Percentiles rank a stretch among this genome's conserved stretches.
These are phyloP conservation scores for Fusarium newnesense DNA, from an alignment of 2,329 filamentous ascomycete species.

Conservation along the genomic window DNA sequence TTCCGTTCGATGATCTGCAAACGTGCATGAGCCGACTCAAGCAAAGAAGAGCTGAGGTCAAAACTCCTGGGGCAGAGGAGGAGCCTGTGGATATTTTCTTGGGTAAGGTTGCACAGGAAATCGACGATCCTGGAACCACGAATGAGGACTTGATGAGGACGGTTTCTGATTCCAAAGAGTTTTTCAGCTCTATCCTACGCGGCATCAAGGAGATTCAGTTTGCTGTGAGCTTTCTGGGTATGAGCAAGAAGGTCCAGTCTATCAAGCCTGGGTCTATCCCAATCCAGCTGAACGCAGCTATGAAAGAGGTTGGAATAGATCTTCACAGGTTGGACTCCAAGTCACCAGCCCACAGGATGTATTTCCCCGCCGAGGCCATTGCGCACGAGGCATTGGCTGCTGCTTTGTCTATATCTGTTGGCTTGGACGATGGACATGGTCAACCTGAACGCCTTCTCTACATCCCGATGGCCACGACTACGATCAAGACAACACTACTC, in stretches of 20 bases:
- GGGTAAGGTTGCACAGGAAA: conserved; percentile 78
- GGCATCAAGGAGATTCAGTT: conserved; percentile 98
- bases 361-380: conserved; percentile 91
- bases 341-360: conserved; percentile 97
- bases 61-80: conserved; percentile 52
- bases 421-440: conserved; percentile 88
- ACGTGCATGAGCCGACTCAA: conserved; percentile 69
- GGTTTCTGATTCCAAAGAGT: conserved; percentile 92
- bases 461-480: conserved; percentile 97
- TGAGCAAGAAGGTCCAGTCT: conserved; percentile 81
- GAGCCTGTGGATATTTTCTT: conserved; percentile 72
- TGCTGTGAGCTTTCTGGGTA: conserved; percentile 87
- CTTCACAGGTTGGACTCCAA: conserved; percentile 90
- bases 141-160: conserved; percentile 79
- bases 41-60: conserved; percentile 52
- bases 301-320: conserved; percentile 96
- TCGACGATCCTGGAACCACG: conserved; percentile 73
- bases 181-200: conserved; percentile 86
- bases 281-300: conserved; percentile 85
- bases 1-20: conserved; percentile 88
- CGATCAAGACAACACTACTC: conserved; percentile 89
- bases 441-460: conserved; percentile 90
- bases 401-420: conserved; percentile 90
- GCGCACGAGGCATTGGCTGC: conserved; percentile 94
- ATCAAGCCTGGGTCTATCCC: conserved; percentile 75